A percentile compares a stretch with the other conserved stretches of the same genome.
Conservation (phyloP, 2,329 filamentous ascomycete species). For the Monilinia fructigena region DNA sequence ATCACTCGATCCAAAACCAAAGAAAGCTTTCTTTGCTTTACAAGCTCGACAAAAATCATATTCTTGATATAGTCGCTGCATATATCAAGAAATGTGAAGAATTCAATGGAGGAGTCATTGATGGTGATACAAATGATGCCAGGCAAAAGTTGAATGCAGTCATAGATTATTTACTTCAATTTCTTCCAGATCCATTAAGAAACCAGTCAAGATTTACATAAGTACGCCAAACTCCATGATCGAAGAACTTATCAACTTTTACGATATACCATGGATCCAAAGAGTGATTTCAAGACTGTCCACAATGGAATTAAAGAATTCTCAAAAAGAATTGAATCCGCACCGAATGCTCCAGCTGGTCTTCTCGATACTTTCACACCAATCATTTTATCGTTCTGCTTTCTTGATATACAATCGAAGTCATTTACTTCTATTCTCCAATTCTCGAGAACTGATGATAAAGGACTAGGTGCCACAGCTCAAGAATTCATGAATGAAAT, state of each 20-base stretch:
- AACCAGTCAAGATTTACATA: constrained; percentile 75
- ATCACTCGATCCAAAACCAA: constrained; percentile 73
- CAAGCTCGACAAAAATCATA: constrained; percentile 75
- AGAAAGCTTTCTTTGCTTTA: constrained; percentile 84
- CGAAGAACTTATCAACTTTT: constrained; percentile 87
- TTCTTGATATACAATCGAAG: constrained; percentile 91
- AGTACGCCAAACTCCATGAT: constrained; percentile 88
- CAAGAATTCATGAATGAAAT: constrained; percentile 92
- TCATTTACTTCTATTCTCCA: constrained; percentile 86
- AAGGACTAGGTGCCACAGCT: constrained; percentile 72
- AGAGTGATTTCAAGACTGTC: constrained; percentile 90
- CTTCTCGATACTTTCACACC: constrained; percentile 79
- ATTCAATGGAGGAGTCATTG: constrained; percentile 83
- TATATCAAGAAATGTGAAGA: constrained; percentile 83
- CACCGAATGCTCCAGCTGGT: constrained; percentile 54
- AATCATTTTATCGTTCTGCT: constrained; percentile 77
- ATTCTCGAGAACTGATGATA: constrained; percentile 78
- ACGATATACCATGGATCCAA: constrained; percentile 77
- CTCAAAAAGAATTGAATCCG: constrained; percentile 73
- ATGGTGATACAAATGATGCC: constrained; percentile 64
- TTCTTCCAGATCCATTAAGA: constrained; percentile 73
- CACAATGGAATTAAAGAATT: constrained; percentile 88
- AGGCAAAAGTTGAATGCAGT: constrained; percentile 71
- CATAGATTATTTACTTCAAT: constrained; percentile 69
- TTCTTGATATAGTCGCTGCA: constrained; percentile 68